Evolutionary conservation across 2,329 filamentous ascomycete genomes (phyloP).

Genomic region (Coniochaeta hoffmannii): DNA sequence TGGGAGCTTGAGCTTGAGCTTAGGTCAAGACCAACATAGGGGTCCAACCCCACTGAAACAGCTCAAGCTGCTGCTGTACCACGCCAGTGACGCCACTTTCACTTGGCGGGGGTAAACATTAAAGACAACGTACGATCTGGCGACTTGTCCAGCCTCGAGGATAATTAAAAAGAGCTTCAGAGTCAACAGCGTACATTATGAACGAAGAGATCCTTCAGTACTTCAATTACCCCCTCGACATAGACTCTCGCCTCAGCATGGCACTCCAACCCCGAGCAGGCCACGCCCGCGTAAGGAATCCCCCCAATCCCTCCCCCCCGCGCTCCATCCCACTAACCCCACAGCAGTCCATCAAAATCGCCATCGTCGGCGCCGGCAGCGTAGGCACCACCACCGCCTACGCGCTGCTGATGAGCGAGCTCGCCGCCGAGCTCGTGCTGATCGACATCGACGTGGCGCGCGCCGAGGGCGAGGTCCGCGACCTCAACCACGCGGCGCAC

Average conservation of each 20-base stretch:
- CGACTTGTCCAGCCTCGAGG: not conserved
- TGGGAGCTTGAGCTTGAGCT: no score
- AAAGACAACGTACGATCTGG: not conserved
- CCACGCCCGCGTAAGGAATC: not conserved
- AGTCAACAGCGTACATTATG: not conserved
- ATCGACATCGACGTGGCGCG: constrained; percentile 22
- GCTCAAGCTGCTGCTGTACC: not conserved
- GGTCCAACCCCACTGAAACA: not conserved
- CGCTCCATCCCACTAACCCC: not conserved
- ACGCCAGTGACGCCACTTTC: not conserved
- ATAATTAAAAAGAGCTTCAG: not conserved
- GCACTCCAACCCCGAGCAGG: not conserved
- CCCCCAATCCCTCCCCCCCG: not conserved
- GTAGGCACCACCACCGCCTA: constrained; percentile 24
- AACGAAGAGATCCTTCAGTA: no score
- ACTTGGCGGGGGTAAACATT: not conserved
- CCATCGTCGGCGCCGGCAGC: constrained; percentile 19
- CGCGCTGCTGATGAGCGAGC: constrained; percentile 19
- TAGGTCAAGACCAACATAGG: no score
- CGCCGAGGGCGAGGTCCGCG: constrained; percentile 21
- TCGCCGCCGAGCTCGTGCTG: constrained; percentile 22
- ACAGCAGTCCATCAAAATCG: constrained; percentile 14
- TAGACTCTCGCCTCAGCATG: not conserved
- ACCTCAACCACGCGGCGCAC: constrained; percentile 22
- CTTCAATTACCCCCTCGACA: not conserved